phyloP scores from a whole-genome alignment of 2,329 filamentous ascomycete species.

The Aspergillus cejpii region DNA sequence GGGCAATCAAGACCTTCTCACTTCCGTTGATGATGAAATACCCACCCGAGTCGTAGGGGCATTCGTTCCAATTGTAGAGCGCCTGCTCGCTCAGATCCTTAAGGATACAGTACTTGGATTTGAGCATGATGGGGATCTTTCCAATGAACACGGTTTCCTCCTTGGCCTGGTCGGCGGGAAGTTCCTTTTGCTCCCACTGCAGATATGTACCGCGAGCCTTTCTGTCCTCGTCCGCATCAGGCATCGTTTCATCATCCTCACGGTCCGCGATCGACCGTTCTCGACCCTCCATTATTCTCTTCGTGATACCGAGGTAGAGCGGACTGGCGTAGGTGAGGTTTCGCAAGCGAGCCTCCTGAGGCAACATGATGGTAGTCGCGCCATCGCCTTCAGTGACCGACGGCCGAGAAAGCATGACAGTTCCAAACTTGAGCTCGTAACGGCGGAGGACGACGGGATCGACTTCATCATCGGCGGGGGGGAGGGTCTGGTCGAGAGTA shows the following conservation, averaged over 20 bases:
- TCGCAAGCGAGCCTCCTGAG: conserved; percentile 89
- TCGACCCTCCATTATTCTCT: conserved; percentile 74
- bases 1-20: conserved; percentile 96
- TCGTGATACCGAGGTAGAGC: conserved; percentile 80
- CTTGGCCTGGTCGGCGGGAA: conserved; percentile 48
- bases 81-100: conserved; percentile 76
- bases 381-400: conserved; percentile 92
- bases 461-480: conserved; percentile 62
- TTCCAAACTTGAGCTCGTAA: conserved; percentile 92
- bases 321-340: conserved; percentile 94
- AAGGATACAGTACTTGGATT: conserved; percentile 90
- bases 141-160: conserved; percentile 80
- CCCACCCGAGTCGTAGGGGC: conserved; percentile 94
- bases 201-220: conserved; percentile 39
- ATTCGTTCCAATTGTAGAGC: conserved; percentile 88
- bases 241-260: conserved; percentile 47
- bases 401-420: conserved; percentile 79
- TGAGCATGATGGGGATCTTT: conserved; percentile 95
- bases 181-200: conserved; percentile 44
- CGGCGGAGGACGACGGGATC: conserved; percentile 77
- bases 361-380: conserved; percentile 73
- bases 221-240: conserved; percentile 47
- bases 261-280: conserved; percentile 69
- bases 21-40: conserved; percentile 99
- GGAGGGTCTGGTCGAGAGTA: conserved; percentile 87